Evolutionary conservation across 495 filamentous ascomycete species (phyloP), one percentile per base, ranked within the genome.

Genomic region (Aspergillus baeticus): DNA sequence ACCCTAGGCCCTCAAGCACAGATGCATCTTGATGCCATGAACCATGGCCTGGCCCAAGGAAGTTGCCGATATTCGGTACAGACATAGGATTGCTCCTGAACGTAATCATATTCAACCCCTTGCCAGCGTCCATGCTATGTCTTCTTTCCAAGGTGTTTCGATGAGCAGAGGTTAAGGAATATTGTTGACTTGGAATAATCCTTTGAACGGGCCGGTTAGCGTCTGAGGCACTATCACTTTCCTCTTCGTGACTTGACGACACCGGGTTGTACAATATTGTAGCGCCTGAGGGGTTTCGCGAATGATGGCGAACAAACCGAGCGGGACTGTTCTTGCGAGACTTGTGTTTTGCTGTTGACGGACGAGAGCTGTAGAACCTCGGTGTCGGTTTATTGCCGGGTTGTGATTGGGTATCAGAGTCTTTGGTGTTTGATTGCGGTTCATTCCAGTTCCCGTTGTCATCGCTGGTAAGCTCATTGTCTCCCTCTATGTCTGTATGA

Each of bases 401-500:
- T 34, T 31, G 50, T 17, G 51, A 58, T 10, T 61, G 39, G 8
- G 36, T 37, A 11, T 67, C 56, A 26, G 73, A 60, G 23, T 76
- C 74, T 31, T 80, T 79, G 34, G 55, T 38, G 44, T 55, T 58
- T 1, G 64, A 64, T 2, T 65, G 48, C 17, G 66, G 65, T 20
- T 63, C 70, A 10, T 53, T 47, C 26, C 68, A 69, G 43, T 86
- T 85, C 34, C 86, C 83, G 38, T 86, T 83, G 23, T 88, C 87
- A 37, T 88, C 87, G 0, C 89, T 92, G n/a, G 90, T 80, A n/a
- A 90, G 77, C 68, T 96, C 91, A 60, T 96, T 91, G 60, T 96
- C 91, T 3, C 89, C 91, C 69, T 96, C 91, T 33, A 81, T 91
- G 60, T 91, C 90, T 2, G 86, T 89, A 59, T 89, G 77, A 38